Evolutionary conservation across 2,329 filamentous ascomycete genomes (phyloP).

Genomic region (Penicillium sp.): DNA sequence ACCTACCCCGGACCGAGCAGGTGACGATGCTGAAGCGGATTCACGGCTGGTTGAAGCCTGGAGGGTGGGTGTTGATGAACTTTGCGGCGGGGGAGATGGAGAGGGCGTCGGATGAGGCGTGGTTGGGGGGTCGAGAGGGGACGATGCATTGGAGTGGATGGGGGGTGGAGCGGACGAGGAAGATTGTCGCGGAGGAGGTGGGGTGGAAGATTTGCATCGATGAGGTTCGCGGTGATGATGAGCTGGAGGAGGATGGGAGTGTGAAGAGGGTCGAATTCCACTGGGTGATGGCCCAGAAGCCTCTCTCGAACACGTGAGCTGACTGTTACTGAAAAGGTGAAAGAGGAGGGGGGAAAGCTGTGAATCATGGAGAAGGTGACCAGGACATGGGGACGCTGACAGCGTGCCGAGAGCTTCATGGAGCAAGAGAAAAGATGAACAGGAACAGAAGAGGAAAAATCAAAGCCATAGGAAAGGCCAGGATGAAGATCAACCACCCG

Average conservation of each 20-base stretch:
- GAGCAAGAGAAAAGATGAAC: too few relatives aligned
- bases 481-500: too few relatives aligned
- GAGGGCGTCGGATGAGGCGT: slow-evolving; percentile 16
- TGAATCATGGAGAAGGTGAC: too few relatives aligned
- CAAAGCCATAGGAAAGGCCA: too few relatives aligned
- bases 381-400: too few relatives aligned
- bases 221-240: slow-evolving; percentile 6
- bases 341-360: not conserved
- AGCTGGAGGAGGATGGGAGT: slow-evolving; percentile 7
- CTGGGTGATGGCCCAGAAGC: slow-evolving; percentile 15
- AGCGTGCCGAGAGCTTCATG: too few relatives aligned
- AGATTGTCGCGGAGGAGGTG: slow-evolving; percentile 16
- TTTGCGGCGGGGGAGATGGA: slow-evolving; percentile 31
- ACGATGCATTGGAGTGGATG: slow-evolving; percentile 40
- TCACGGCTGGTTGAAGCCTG: slow-evolving; percentile 46
- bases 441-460: too few relatives aligned
- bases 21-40: slow-evolving; percentile 42
- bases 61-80: slow-evolving; percentile 47
- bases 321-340: too few relatives aligned
- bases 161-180: slow-evolving; percentile 29
- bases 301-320: too few relatives aligned
- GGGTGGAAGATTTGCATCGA: slow-evolving; percentile 19
- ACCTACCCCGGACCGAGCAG: slow-evolving; percentile 50
- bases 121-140: slow-evolving; percentile 29
- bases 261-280: slow-evolving; percentile 11